These are phyloP conservation scores for Rutstroemia sydowiana DNA, from an alignment of 2,329 filamentous ascomycete species.

Conservation along the genomic window DNA sequence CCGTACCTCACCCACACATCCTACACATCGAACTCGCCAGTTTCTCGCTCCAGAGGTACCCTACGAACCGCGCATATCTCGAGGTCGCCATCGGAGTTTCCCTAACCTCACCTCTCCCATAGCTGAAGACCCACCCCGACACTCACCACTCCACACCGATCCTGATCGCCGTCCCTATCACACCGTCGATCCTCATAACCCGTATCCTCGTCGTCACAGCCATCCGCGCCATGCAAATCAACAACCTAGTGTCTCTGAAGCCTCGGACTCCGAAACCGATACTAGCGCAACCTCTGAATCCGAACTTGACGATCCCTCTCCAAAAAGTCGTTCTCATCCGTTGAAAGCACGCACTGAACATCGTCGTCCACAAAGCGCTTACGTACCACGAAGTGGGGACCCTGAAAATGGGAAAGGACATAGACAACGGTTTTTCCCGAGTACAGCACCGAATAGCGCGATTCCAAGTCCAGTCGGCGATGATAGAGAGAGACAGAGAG, in stretches of 20 bases:
- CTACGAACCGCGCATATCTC: slow-evolving; percentile 19
- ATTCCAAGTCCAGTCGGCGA: slow-evolving; percentile 2
- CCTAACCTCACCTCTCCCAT: slow-evolving; percentile 25
- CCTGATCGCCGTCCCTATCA: slow-evolving; percentile 15
- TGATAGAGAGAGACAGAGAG: slow-evolving; percentile 21
- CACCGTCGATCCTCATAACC: slow-evolving; percentile 13
- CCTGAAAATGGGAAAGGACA: background rate
- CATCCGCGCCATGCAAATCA: slow-evolving; percentile 35
- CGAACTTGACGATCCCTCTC: slow-evolving; percentile 3
- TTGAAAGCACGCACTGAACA: background rate
- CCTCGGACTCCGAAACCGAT: background rate
- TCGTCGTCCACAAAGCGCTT: background rate
- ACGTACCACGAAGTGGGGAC: background rate
- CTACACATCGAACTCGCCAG: slow-evolving; percentile 31
- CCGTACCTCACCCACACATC: slow-evolving; percentile 22
- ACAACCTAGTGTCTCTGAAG: background rate
- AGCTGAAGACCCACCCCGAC: slow-evolving; percentile 20
- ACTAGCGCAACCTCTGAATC: slow-evolving; percentile 2
- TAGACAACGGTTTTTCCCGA: slow-evolving; percentile 1
- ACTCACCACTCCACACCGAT: slow-evolving; percentile 19
- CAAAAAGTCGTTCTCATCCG: background rate
- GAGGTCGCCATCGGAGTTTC: slow-evolving; percentile 22
- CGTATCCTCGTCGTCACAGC: slow-evolving; percentile 39
- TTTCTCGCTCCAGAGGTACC: slow-evolving; percentile 36
- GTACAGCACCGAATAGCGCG: background rate